Evolutionary conservation across 2,329 filamentous ascomycete species (phyloP).

Genomic region (Diaporthe eres): DNA sequence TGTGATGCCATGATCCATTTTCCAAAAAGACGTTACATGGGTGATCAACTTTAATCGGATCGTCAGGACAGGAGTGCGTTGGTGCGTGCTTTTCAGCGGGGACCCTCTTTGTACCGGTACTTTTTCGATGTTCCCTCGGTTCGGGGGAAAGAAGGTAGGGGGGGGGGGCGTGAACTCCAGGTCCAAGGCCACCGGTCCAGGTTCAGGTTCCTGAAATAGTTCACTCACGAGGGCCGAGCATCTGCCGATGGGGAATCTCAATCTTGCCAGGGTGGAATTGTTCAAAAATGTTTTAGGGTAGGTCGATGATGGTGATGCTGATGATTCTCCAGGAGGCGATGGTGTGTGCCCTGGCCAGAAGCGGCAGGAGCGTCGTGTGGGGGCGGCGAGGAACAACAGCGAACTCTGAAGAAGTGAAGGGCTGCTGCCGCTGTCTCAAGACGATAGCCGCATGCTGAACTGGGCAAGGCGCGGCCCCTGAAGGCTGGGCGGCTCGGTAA

Average conservation of each 20-base stretch:
- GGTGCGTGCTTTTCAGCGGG: conserved; percentile 32
- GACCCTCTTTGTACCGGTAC: conserved; percentile 18
- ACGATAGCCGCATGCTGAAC: conserved; percentile 32
- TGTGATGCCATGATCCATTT: conserved; percentile 24
- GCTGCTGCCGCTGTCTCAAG: conserved; percentile 37
- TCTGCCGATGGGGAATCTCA: conserved; percentile 3
- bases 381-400: neutral
- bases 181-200: neutral
- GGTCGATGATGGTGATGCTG: neutral
- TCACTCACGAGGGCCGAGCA: conserved; percentile 20
- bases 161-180: conserved; percentile 1
- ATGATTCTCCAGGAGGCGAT: neutral
- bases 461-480: conserved; percentile 24
- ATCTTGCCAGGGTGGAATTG: neutral
- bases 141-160: neutral
- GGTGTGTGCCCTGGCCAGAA: neutral
- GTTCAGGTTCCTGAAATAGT: conserved; percentile 29
- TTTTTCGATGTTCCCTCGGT: conserved; percentile 4
- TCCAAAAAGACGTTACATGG: conserved; percentile 26
- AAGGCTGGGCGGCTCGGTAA: conserved; percentile 29
- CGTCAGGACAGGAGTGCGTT: conserved; percentile 28
- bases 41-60: conserved; percentile 33
- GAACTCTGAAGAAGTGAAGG: conserved; percentile 31
- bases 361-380: neutral
- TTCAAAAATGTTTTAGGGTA: neutral